Evolutionary conservation across 2,329 filamentous ascomycete genomes (phyloP), one percentile per base, ranked within the genome.

Genomic region (Aspergillus japonicus): DNA sequence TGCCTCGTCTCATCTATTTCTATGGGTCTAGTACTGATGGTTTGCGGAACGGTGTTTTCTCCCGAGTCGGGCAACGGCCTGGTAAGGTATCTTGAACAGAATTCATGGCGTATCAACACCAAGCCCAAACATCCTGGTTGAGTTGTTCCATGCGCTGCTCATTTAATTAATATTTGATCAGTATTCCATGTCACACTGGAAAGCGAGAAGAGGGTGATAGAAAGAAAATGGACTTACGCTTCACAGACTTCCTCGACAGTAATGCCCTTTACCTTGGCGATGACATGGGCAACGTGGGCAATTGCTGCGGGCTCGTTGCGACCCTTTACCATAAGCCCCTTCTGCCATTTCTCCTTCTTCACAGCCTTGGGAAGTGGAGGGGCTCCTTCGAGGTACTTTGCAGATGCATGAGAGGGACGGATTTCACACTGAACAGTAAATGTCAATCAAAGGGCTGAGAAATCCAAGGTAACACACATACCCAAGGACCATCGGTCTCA

Each of bases 401-500:
- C 90, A 2, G 91, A 92, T 31, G 93, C 92, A 77, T 99, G 94
- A 31, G 86, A 91, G 0, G 92, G 89, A 24, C 95, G 83, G 60
- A 99, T 94, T 75, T 99, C 95, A 72, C 95, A 99, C 90, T 81
- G 54, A 24, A 44, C 19, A 59, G 7, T 50, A 33, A 56, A 31
- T 59, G 55, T 63, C 29, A 55, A 56, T 29, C 31, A 44, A 5
- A 24, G 14, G n/a, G 35, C 26, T 16, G 23, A 33, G 10, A 33
- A 47, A 42, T 1, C 3, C 10, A 3, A 19, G 19, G 8, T 31
- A 24, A 7, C 12, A 23, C 10, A 47, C 26, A 29, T 73, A 80
- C 79, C 85, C 95, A 99, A 3, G 95, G 95, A 2, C 95, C 95
- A 73, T 99, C 95, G 0, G 95, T 99, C 82, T 99, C 95, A 51